These are phyloP conservation scores for Tricholoma flavovirens DNA, from an alignment of 768 basidiomycete genomes.

Conservation along the genomic window DNA sequence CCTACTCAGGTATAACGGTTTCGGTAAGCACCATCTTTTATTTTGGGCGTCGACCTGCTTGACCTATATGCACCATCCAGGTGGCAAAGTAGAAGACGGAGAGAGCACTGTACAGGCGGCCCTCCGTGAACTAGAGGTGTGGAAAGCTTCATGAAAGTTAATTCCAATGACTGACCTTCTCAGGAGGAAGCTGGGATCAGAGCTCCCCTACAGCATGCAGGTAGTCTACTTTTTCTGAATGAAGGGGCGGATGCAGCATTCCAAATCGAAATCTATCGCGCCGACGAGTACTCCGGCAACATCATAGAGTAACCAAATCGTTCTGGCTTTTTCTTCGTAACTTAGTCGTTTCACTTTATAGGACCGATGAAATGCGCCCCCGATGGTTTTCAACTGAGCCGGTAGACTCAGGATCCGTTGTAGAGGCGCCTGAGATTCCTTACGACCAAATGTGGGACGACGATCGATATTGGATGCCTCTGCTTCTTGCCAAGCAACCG, in stretches of 20 bases:
- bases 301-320: conserved; percentile 52
- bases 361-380: conserved; percentile 86
- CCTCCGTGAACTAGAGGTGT: conserved; percentile 62
- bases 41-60: background rate
- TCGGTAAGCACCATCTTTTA: conserved; percentile 38
- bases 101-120: conserved; percentile 72
- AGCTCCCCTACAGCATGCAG: conserved; percentile 57
- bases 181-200: conserved; percentile 83
- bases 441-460: conserved; percentile 57
- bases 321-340: background rate
- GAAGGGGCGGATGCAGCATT: conserved; percentile 53
- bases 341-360: conserved; percentile 21
- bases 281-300: conserved; percentile 51
- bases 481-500: conserved; percentile 37
- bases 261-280: conserved; percentile 69
- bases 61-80: conserved; percentile 16
- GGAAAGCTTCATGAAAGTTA: background rate
- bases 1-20: conserved; percentile 70
- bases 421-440: conserved; percentile 41
- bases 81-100: conserved; percentile 74
- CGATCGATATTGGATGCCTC: conserved; percentile 65
- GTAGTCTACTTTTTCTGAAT: conserved; percentile 58
- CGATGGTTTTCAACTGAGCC: conserved; percentile 58
- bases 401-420: background rate
- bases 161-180: background rate